These are phyloP conservation scores for Fusarium scirpi DNA, from an alignment of 2,329 filamentous ascomycete species.

Conservation along the genomic window DNA sequence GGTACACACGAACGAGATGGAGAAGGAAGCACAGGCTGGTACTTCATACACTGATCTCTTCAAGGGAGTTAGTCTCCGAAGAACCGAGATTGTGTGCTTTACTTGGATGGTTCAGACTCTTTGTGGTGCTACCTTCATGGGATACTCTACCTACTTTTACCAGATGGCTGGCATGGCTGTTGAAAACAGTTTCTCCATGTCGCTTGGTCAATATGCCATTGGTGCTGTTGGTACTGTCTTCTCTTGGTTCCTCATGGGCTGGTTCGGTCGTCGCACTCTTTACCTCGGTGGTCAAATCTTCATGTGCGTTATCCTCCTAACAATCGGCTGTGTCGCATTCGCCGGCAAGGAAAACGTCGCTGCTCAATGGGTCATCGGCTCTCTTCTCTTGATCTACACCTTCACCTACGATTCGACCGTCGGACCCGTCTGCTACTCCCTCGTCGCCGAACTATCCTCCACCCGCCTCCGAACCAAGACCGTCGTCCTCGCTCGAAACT, in stretches of 20 bases:
- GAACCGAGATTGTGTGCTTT: slow-evolving; percentile 60
- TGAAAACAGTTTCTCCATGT: slow-evolving; percentile 55
- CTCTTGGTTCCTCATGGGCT: slow-evolving; percentile 60
- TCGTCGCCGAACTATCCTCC: slow-evolving; percentile 70
- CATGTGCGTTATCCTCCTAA: slow-evolving; percentile 57
- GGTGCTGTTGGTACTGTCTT: slow-evolving; percentile 59
- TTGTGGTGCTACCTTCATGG: slow-evolving; percentile 61
- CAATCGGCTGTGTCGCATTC: slow-evolving; percentile 67
- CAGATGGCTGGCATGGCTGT: slow-evolving; percentile 57
- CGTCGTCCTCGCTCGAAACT: slow-evolving; percentile 58
- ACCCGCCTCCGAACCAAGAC: slow-evolving; percentile 61
- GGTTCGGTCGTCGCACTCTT: slow-evolving; percentile 60
- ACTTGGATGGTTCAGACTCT: slow-evolving; percentile 58
- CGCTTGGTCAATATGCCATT: slow-evolving; percentile 58
- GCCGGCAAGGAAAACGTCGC: slow-evolving; percentile 58
- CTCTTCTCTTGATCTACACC: slow-evolving; percentile 59
- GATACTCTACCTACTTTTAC: slow-evolving; percentile 69
- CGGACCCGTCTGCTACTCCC: slow-evolving; percentile 79
- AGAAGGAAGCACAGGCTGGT: slow-evolving; percentile 56
- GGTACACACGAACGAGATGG: slow-evolving; percentile 63
- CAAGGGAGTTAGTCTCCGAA: slow-evolving; percentile 58
- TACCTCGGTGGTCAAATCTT: slow-evolving; percentile 62
- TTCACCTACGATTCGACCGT: slow-evolving; percentile 57
- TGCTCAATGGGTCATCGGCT: slow-evolving; percentile 62
- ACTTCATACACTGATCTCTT: slow-evolving; percentile 62